phyloP scores from a whole-genome alignment of 2,329 filamentous ascomycete species.

The Fusarium marasasianum region DNA sequence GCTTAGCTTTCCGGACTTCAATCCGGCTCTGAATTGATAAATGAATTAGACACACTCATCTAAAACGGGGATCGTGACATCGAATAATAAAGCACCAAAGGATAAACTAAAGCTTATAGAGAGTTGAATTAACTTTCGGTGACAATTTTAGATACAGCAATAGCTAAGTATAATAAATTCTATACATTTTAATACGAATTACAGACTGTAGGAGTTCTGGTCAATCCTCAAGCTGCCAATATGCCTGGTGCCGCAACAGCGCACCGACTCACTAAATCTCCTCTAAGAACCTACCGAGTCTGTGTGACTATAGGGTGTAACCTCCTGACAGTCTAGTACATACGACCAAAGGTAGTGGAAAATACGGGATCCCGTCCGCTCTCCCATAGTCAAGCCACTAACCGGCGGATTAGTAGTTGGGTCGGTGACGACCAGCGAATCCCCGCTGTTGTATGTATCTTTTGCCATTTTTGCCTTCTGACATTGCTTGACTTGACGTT shows the following conservation, averaged over 20 bases:
- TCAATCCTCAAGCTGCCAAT: too few relatives aligned
- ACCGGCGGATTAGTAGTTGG: background rate
- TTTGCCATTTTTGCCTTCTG: background rate
- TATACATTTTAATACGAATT: too few relatives aligned
- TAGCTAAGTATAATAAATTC: background rate
- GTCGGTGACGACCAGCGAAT: background rate
- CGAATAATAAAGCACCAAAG: too few relatives aligned
- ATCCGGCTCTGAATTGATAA: too few relatives aligned
- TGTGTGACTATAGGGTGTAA: background rate
- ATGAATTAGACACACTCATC: too few relatives aligned
- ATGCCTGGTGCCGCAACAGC: too few relatives aligned
- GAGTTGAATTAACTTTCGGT: too few relatives aligned
- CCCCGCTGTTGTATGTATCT: background rate
- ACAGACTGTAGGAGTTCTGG: too few relatives aligned
- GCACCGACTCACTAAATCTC: fast-evolving
- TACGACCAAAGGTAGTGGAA: conserved; percentile 1
- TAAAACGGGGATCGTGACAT: too few relatives aligned
- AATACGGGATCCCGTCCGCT: background rate
- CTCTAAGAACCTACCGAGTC: fast-evolving
- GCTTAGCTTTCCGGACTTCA: too few relatives aligned
- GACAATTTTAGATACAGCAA: background rate
- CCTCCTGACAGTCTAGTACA: fast-evolving
- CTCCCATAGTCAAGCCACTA: background rate
- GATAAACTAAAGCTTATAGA: too few relatives aligned
- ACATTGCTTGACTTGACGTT: fast-evolving